These are phyloP conservation scores for Coniochaeta sp. DNA, from an alignment of 2,329 filamentous ascomycete genomes.

Conservation along the genomic window DNA sequence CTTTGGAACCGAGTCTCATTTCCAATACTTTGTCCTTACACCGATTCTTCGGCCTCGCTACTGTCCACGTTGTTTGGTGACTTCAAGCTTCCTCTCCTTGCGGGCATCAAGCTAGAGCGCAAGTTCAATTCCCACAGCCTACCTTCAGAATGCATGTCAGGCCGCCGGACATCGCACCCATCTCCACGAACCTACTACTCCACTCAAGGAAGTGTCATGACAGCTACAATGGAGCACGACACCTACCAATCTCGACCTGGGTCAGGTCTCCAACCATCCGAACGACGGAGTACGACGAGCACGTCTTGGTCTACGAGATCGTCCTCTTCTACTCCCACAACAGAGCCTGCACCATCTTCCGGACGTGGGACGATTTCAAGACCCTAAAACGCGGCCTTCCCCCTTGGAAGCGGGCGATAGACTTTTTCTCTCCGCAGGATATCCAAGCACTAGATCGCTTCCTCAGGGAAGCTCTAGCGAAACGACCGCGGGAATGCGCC, in stretches of 20 bases:
- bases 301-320: constrained; percentile 14
- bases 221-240: constrained; percentile 18
- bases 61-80: background rate
- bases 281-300: constrained; percentile 2
- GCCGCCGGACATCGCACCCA: background rate
- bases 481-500: constrained; percentile 7
- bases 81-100: background rate
- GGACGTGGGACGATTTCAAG: constrained; percentile 19
- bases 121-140: background rate
- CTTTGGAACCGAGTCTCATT: background rate
- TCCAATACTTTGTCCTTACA: background rate
- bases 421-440: constrained; percentile 8
- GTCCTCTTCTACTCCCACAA: constrained; percentile 20
- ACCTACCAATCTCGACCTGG: constrained; percentile 15
- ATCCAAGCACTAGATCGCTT: constrained; percentile 11
- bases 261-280: constrained; percentile 10
- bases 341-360: constrained; percentile 22
- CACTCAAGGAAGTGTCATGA: constrained; percentile 22
- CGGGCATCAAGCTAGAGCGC: background rate
- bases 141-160: background rate
- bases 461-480: constrained; percentile 10
- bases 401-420: background rate
- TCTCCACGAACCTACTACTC: constrained; percentile 16
- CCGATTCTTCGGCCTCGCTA: background rate
- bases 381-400: constrained; percentile 9